These are phyloP conservation scores for Talaromyces sp. DNA, from an alignment of 2,329 filamentous ascomycete genomes.

Conservation along the genomic window DNA sequence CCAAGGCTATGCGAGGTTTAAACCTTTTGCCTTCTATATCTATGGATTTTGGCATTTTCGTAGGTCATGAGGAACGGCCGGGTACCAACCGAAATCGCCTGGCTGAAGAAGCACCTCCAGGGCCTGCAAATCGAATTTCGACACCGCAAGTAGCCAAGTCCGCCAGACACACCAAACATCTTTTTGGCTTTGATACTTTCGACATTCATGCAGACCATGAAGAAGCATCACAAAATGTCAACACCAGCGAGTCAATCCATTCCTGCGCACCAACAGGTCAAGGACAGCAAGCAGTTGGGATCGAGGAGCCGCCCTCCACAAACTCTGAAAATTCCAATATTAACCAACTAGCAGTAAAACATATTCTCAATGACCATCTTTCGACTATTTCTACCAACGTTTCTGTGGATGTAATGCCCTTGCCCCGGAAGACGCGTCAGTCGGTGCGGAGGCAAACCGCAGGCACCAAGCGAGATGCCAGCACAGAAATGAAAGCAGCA, in stretches of 20 bases:
- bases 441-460: neutral
- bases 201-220: neutral
- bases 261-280: neutral
- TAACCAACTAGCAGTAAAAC: neutral
- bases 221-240: neutral
- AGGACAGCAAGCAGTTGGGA: neutral
- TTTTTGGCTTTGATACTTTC: neutral
- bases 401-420: neutral
- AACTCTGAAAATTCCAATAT: neutral
- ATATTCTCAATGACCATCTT: neutral
- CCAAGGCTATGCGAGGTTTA: neutral
- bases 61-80: neutral
- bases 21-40: neutral
- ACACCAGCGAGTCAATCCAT: neutral
- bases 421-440: neutral
- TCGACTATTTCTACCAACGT: neutral
- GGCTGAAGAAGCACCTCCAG: neutral
- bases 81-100: neutral
- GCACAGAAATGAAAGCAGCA: neutral
- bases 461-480: constrained; percentile 3
- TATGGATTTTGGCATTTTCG: neutral
- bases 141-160: neutral
- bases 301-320: neutral
- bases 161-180: neutral
- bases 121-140: neutral